Evolutionary conservation across 2,329 filamentous ascomycete species (phyloP), one percentile per base, ranked within the genome.

Genomic region (Mariannaea elegans): DNA sequence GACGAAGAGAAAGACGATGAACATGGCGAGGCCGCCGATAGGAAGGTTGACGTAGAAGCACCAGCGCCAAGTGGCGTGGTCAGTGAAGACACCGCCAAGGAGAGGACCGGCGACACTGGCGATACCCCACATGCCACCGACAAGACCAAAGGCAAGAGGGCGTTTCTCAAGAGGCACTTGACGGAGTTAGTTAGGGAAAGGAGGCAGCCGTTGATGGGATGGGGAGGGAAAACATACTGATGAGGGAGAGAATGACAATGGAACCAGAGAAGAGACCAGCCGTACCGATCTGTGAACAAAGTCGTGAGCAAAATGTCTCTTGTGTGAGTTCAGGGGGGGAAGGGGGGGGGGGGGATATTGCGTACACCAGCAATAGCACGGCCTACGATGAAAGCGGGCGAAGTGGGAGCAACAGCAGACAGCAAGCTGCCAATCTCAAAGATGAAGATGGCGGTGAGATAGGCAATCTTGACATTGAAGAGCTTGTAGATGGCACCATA

Each of bases 91-190:
- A 18, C 82, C 82, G 6, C 82, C 82, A 5, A 84, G 72, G 13
- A 85, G 69, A 7, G 83, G 83, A 0, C 82, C 83, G 3, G 79
- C 78, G 7, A 84, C 81, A 24, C 75, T 77, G 39, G 83, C 83
- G 48, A 88, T 78, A 14, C 84, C 85, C 73, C 82, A 87, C 76
- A 86, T 84, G 48, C 78, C 82, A 10, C 82, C 82, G 38, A 87
- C 78, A 38, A 86, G 70, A 23, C 84, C 84, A 53, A 84, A 84
- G 21, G 82, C 84, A 27, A 84, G 72, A 7, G 81, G 85, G 29
- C 85, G 77, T 66, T 84, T 83, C 7, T 80, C 73, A 8, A 87
- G 77, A 4, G 85, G 84, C 46, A 87, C 81, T 76, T 12, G 53
- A 19, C 13, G 13, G 21, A 57, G 59, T 21, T 39, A 38, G 19